These are phyloP conservation scores for Starmerella vitae DNA, from an alignment of 805 yeast species.

Conservation along the genomic window DNA sequence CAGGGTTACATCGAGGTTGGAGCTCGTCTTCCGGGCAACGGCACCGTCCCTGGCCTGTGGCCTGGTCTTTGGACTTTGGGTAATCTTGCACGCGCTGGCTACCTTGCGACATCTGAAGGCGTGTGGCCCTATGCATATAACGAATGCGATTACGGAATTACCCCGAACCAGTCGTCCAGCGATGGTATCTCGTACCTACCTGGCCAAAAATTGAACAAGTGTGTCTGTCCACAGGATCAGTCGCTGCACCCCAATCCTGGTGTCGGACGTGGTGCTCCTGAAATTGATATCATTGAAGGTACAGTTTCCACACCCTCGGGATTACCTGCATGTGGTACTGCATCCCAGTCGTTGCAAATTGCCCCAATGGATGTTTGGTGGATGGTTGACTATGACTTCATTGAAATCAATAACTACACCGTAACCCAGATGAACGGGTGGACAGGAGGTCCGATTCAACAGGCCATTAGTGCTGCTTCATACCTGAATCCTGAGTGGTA, in stretches of 20 bases:
- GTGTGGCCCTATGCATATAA: conserved; percentile 90
- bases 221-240: conserved; percentile 53
- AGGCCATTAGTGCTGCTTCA: conserved; percentile 76
- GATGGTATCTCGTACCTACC: conserved; percentile 82
- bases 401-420: conserved; percentile 55
- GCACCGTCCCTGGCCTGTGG: conserved; percentile 75
- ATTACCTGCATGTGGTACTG: conserved; percentile 28
- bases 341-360: conserved; percentile 82
- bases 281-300: conserved; percentile 84
- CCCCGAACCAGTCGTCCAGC: conserved; percentile 79
- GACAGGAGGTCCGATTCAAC: conserved; percentile 88
- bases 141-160: conserved; percentile 83
- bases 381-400: conserved; percentile 69
- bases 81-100: conserved; percentile 85
- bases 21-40: conserved; percentile 66
- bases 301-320: conserved; percentile 36
- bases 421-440: conserved; percentile 74
- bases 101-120: conserved; percentile 74
- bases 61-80: conserved; percentile 96
- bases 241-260: conserved; percentile 84
- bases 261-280: conserved; percentile 87
- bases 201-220: conserved; percentile 63
- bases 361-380: conserved; percentile 96
- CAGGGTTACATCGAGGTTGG: conserved; percentile 70
- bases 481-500: conserved; percentile 76